Evolutionary conservation across 148 eudicot genomes (phyloP).

Genomic region (Silene uniflora): DNA sequence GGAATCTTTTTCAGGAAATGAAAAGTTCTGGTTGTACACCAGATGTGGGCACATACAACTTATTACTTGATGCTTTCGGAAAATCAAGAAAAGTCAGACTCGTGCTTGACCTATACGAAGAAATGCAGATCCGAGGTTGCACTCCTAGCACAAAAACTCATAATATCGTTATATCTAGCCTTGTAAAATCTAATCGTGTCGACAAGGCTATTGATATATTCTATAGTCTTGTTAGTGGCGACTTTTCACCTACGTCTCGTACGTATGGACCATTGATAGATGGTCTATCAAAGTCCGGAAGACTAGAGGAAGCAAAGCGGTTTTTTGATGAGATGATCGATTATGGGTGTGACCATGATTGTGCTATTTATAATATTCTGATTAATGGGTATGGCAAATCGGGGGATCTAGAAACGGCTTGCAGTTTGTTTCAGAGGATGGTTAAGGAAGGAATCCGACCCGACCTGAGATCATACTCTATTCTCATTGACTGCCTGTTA

Average conservation of each 20-base stretch:
- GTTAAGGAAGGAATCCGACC: conserved; percentile 76
- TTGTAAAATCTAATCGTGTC: conserved; percentile 58
- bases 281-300: conserved; percentile 70
- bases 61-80: conserved; percentile 72
- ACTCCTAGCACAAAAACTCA: conserved; percentile 65
- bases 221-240: conserved; percentile 73
- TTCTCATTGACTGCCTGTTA: conserved; percentile 80
- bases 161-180: conserved; percentile 80
- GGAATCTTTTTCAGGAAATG: conserved; percentile 75
- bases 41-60: conserved; percentile 74
- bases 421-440: conserved; percentile 65
- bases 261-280: conserved; percentile 93
- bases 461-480: conserved; percentile 80
- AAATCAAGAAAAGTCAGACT: conserved; percentile 53
- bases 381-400: conserved; percentile 92
- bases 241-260: conserved; percentile 79
- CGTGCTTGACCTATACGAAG: conserved; percentile 56
- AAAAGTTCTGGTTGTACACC: conserved; percentile 59
- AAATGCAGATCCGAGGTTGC: conserved; percentile 71
- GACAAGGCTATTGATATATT: conserved; percentile 74
- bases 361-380: conserved; percentile 87
- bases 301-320: conserved; percentile 67
- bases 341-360: conserved; percentile 77
- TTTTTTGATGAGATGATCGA: conserved; percentile 75
- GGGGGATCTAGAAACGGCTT: conserved; percentile 71